These are phyloP conservation scores for Hyaloperonospora arabidopsidis DNA, from an alignment of 352 stramenopile genomes.

Conservation along the genomic window DNA sequence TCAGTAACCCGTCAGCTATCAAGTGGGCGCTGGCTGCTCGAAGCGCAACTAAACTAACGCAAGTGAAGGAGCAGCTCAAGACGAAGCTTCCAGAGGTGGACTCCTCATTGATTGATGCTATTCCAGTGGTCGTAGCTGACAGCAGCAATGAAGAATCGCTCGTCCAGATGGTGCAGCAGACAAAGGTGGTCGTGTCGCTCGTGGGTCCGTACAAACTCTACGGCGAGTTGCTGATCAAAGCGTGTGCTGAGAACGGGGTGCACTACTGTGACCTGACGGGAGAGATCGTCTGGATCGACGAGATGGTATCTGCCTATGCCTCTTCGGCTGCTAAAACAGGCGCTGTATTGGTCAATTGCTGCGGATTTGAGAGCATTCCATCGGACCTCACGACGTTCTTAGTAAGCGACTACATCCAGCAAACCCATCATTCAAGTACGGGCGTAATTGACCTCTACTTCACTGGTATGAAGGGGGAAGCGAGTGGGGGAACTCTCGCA, in stretches of 20 bases:
- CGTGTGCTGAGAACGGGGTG: slow-evolving; percentile 81
- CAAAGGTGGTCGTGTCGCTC: slow-evolving; percentile 68
- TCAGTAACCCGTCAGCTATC: slow-evolving; percentile 26
- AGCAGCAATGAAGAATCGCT: slow-evolving; percentile 51
- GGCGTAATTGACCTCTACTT: slow-evolving; percentile 43
- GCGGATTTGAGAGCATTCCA: slow-evolving; percentile 85
- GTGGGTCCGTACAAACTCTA: slow-evolving; percentile 87
- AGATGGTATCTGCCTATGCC: slow-evolving; percentile 72
- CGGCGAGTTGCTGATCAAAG: slow-evolving; percentile 72
- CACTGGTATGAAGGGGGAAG: slow-evolving; percentile 39
- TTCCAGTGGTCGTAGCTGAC: slow-evolving; percentile 50
- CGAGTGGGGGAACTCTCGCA: slow-evolving; percentile 53
- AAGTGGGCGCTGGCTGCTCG: slow-evolving; percentile 86
- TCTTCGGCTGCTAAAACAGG: slow-evolving; percentile 45
- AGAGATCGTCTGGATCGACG: slow-evolving; percentile 78
- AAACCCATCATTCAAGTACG: slow-evolving; percentile 35
- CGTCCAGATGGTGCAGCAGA: slow-evolving; percentile 65
- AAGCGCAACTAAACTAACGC: slow-evolving; percentile 62
- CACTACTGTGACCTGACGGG: slow-evolving; percentile 90
- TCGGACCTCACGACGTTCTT: slow-evolving; percentile 77
- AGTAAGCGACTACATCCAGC: slow-evolving; percentile 56
- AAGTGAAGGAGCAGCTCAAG: slow-evolving; percentile 50
- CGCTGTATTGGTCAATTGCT: slow-evolving; percentile 81
- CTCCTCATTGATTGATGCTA: slow-evolving; percentile 33
- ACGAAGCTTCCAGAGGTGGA: slow-evolving; percentile 32